A percentile compares a stretch with the other conserved stretches of the same genome.
These are phyloP conservation scores for Porcisia deanei DNA, from an alignment of 208 protist genomes.

Conservation along the genomic window DNA sequence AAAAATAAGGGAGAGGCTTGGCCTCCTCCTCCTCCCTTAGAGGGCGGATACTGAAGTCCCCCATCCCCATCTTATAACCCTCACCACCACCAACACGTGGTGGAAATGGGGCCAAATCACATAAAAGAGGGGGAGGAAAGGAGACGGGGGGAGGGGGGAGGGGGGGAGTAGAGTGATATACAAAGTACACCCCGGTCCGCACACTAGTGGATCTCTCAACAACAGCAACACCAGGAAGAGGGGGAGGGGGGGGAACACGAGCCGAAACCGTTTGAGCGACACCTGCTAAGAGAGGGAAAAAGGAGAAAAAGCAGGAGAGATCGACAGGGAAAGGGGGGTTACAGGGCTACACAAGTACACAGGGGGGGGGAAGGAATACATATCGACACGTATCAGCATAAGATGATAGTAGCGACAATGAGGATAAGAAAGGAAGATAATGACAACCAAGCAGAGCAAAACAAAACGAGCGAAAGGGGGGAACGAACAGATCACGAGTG, in stretches of 20 bases:
- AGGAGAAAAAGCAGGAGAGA: neutral
- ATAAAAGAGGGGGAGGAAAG: neutral
- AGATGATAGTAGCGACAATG: neutral
- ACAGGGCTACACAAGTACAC: neutral
- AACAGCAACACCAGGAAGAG: conserved; percentile 13
- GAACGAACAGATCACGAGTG: no score
- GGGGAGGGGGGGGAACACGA: neutral
- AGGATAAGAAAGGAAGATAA: no score
- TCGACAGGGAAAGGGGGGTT: neutral
- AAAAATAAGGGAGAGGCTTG: no score
- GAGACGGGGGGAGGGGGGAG: neutral
- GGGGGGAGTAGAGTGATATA: neutral
- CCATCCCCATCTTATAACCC: no score
- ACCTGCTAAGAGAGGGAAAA: conserved; percentile 24
- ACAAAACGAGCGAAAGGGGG: no score
- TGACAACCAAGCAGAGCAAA: no score
- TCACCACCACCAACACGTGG: neutral
- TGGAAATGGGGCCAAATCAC: neutral
- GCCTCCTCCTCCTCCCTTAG: no score
- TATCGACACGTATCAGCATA: neutral
- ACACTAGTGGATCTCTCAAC: neutral
- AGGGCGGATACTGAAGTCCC: no score
- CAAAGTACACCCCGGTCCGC: neutral
- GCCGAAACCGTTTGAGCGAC: neutral
- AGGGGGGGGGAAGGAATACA: neutral